Evolutionary conservation across 2,329 filamentous ascomycete species (phyloP).

Genomic region (Diaporthe vaccinii): DNA sequence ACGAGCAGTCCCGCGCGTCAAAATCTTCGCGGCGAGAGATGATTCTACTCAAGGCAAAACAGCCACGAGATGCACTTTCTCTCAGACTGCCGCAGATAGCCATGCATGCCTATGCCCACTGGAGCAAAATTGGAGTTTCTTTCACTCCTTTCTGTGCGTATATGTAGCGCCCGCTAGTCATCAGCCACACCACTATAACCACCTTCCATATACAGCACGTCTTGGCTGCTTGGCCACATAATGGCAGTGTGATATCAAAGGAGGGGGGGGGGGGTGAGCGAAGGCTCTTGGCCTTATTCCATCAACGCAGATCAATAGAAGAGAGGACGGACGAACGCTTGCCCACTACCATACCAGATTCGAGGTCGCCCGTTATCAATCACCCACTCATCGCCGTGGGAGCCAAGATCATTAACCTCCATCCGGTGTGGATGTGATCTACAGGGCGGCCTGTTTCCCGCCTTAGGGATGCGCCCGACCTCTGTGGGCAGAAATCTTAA

Average conservation of each 20-base stretch:
- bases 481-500: neutral
- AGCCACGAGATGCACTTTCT: neutral
- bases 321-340: conserved; percentile 10
- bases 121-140: neutral
- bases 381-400: neutral
- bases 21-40: neutral
- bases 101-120: neutral
- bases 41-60: neutral
- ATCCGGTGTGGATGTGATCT: conserved; percentile 17
- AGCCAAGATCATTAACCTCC: conserved; percentile 18
- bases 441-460: neutral
- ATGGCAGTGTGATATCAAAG: conserved; percentile 1
- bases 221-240: conserved; percentile 14
- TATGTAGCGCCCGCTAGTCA: neutral
- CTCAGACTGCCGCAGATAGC: neutral
- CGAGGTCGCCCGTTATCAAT: neutral
- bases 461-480: neutral
- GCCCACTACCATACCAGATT: neutral
- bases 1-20: neutral
- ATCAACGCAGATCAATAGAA: conserved; percentile 6
- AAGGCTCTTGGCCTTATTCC: neutral
- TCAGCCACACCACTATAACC: neutral
- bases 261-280: neutral
- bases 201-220: neutral
- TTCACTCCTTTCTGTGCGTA: neutral